Conservation (phyloP, 31 red algal genomes). For the Asparagopsis taxiformis region DNA sequence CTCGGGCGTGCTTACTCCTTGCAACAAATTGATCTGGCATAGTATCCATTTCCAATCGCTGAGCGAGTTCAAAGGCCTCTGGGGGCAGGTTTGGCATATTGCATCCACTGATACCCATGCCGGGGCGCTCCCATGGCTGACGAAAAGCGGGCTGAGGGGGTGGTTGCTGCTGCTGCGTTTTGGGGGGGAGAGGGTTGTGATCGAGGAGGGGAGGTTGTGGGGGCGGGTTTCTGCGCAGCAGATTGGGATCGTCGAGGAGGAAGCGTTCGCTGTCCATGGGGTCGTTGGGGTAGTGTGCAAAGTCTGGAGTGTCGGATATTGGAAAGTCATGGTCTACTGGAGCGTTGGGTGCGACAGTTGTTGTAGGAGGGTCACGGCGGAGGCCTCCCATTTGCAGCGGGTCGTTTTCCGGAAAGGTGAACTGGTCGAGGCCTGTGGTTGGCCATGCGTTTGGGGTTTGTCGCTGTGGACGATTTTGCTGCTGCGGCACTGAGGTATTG, state of each 20-base stretch:
- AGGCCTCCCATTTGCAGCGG: constrained; percentile 30
- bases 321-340: constrained; percentile 1
- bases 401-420: constrained; percentile 7
- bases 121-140: constrained; percentile 13
- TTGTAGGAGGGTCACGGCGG: constrained; percentile 3
- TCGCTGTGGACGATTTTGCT: neutral
- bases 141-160: neutral
- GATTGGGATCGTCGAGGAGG: constrained; percentile 3
- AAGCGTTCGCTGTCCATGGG: neutral
- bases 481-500: neutral
- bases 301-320: constrained; percentile 4
- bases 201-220: no score
- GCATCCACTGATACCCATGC: constrained; percentile 7
- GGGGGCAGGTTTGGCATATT: constrained; percentile 30
- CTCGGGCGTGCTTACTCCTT: constrained; percentile 24
- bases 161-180: no score
- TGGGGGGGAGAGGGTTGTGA: no score
- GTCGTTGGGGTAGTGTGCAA: neutral
- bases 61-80: constrained; percentile 54
- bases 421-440: constrained; percentile 11
- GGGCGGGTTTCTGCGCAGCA: no score
- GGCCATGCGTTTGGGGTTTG: neutral
- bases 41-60: constrained; percentile 1
- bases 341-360: neutral
- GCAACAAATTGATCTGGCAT: constrained; percentile 13